Percentiles rank a stretch among this genome's conserved stretches.
These are phyloP conservation scores for Vickermania spadyakhi DNA, from an alignment of 208 protist species.

Conservation along the genomic window DNA sequence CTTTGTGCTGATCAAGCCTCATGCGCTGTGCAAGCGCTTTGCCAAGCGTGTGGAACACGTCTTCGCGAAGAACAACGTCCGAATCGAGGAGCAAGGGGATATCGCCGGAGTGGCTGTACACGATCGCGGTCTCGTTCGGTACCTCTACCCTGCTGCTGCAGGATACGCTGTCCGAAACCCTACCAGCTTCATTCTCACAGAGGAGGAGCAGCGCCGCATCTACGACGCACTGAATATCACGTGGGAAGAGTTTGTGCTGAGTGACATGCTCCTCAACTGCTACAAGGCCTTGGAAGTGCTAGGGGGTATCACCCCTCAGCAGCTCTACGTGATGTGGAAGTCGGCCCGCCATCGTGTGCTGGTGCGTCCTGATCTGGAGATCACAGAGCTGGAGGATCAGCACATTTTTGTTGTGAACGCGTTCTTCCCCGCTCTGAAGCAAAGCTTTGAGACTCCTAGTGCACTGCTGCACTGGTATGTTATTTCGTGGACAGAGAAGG, in stretches of 20 bases:
- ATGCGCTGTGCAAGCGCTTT: constrained; percentile 35
- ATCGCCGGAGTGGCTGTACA: constrained; percentile 20
- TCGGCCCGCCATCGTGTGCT: constrained; percentile 6
- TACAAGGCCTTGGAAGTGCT: constrained; percentile 22
- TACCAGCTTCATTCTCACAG: constrained; percentile 13
- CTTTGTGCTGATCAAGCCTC: constrained; percentile 60
- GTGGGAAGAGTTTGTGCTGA: constrained; percentile 18
- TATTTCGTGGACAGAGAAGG: constrained; percentile 29
- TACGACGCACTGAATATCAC: constrained; percentile 11
- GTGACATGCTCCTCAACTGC: constrained; percentile 27
- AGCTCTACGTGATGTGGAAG: constrained; percentile 23
- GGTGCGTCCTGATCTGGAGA: constrained; percentile 19
- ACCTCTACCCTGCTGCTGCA: constrained; percentile 23
- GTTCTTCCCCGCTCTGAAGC: constrained; percentile 29
- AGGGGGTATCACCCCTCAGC: constrained; percentile 15
- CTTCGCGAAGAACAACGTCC: constrained; percentile 18
- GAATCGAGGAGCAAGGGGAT: constrained; percentile 39
- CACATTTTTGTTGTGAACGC: constrained; percentile 39
- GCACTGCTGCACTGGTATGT: constrained; percentile 40
- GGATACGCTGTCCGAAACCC: constrained; percentile 28
- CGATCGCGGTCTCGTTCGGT: constrained; percentile 21
- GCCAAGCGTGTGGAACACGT: constrained; percentile 20
- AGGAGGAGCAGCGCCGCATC: constrained; percentile 16
- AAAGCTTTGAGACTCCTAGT: constrained; percentile 19
- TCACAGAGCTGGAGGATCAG: constrained; percentile 17